A percentile compares a stretch with the other conserved stretches of the same genome.
phyloP scores from a whole-genome alignment of 2,329 filamentous ascomycete genomes.

The Colletotrichum musae region DNA sequence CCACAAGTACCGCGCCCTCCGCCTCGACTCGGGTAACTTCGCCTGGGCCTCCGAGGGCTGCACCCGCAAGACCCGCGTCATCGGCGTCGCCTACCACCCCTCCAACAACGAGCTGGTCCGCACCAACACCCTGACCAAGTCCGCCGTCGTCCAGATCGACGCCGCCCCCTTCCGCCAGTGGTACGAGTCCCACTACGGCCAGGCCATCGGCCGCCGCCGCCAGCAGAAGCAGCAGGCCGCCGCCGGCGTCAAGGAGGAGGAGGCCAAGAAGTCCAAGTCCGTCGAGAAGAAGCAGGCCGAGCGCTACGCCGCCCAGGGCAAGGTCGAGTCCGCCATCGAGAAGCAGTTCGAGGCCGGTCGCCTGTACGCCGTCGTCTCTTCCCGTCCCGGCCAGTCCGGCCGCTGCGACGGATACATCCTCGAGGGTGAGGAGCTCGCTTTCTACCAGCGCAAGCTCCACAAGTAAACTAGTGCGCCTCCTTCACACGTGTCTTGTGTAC shows the following conservation, averaged over 20 bases:
- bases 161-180: conserved; percentile 99
- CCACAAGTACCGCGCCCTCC: conserved; percentile 99
- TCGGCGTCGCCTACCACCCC: conserved; percentile 98
- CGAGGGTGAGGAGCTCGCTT: conserved; percentile 99
- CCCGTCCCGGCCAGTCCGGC: conserved; percentile 96
- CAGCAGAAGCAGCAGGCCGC: conserved; percentile 80
- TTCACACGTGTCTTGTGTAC: background rate
- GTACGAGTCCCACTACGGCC: conserved; percentile 99
- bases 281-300: conserved; percentile 97
- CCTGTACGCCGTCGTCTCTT: conserved; percentile 92
- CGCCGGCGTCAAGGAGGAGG: conserved; percentile 73
- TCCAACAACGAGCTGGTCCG: conserved; percentile 99
- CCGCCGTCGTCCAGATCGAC: conserved; percentile 98
- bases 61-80: conserved; percentile 99
- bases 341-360: conserved; percentile 99
- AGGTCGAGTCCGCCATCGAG: conserved; percentile 94
- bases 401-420: conserved; percentile 98
- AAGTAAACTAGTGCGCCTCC: conserved; percentile 76
- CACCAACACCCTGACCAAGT: conserved; percentile 99
- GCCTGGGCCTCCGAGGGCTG: conserved; percentile 98
- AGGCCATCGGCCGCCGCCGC: conserved; percentile 88
- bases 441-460: conserved; percentile 99
- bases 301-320: conserved; percentile 85
- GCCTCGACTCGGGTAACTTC: conserved; percentile 99
- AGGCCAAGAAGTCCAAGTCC: conserved; percentile 92